These are phyloP conservation scores for Williopsis jadinii DNA, from an alignment of 1,139 yeast species.

Conservation along the genomic window DNA sequence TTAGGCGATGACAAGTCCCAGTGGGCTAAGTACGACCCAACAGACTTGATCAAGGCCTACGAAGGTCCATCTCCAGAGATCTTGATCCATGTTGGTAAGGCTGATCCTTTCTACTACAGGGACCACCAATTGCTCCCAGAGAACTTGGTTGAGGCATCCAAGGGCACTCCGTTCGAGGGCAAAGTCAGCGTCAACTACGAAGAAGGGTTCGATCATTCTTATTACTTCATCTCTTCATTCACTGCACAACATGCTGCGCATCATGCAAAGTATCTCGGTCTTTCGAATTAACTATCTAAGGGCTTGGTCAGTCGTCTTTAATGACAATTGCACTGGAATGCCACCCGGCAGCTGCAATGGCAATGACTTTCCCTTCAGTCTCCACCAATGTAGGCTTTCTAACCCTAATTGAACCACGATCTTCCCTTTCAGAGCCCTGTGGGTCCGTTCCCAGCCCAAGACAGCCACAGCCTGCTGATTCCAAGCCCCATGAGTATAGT, in stretches of 20 bases:
- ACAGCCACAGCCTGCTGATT: slow-evolving; percentile 59
- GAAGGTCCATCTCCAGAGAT: slow-evolving; percentile 34
- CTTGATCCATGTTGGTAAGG: slow-evolving; percentile 77
- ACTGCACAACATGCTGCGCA: slow-evolving; percentile 80
- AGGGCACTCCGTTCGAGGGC: slow-evolving; percentile 51
- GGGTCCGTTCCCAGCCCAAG: slow-evolving; percentile 52
- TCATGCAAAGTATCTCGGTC: slow-evolving; percentile 75
- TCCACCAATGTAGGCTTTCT: slow-evolving; percentile 38
- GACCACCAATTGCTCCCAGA: slow-evolving; percentile 74
- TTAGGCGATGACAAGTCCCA: slow-evolving; percentile 46
- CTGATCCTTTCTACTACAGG: slow-evolving; percentile 60
- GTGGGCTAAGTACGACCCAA: slow-evolving; percentile 81
- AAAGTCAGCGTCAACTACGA: slow-evolving; percentile 55
- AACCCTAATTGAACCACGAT: slow-evolving; percentile 35
- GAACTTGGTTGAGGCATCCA: slow-evolving; percentile 58
- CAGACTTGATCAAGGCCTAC: slow-evolving; percentile 55
- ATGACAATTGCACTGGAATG: slow-evolving; percentile 52
- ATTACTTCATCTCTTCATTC: slow-evolving; percentile 77
- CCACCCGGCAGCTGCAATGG: slow-evolving; percentile 75
- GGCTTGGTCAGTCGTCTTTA: not conserved
- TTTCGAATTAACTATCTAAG: slow-evolving; percentile 22
- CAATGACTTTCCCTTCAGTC: slow-evolving; percentile 31
- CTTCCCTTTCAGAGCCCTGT: slow-evolving; percentile 21
- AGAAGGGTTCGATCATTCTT: slow-evolving; percentile 88
- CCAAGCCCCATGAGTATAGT: slow-evolving; percentile 66